Base-by-base conservation (phyloP, 352 stramenopile genomes). In the Globisporangium yorkense region DNA sequence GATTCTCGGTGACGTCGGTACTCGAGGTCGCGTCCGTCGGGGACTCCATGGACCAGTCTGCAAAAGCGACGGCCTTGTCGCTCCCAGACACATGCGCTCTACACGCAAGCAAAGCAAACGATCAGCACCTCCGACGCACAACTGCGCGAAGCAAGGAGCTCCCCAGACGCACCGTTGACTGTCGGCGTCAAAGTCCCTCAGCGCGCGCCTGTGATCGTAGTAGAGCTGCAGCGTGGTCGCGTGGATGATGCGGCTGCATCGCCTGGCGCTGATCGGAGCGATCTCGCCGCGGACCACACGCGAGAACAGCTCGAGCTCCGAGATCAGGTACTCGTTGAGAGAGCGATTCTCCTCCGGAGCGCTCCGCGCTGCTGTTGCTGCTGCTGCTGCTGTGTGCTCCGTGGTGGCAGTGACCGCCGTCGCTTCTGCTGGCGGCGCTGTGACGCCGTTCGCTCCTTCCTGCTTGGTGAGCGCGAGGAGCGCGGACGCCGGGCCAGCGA, bases 161-260 rank as follows among this genome's bases (percentile, higher is more conserved):
- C 57, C 52, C 39, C 54, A 21, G 12, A 56, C 64, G 39, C 33
- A 86, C 75, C 75, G 65, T 63, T 67, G 73, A 59, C 65, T 79
- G 31, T 83, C 73, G 7, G 78, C 71, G 52, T 83, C 73, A 41
- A 83, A 86, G 51, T 86, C 73, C 54, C 68, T 71, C 18, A 86
- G 63, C 44, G 69, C 64, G 55, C 75, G 73, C 16, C 63, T 59
- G 54, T 86, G 75, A 21, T 83, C 72, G 40, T 72, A 61, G 44
- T 69, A 81, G 20, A 86, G 54, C 54, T 86, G 75, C 21, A 72
- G 51, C 33, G 71, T 65, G 5, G 71, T 83, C 35, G 76, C 59
- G 39, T 71, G 57, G 41, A 70, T 67, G 10, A 76, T 54, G 47
- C 65, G 58, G 51, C 44, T 67, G 55, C 15, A 62, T 56, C 57